Evolutionary conservation across 768 basidiomycete genomes (phyloP).

Genomic region (Xanthoconium purpureum): DNA sequence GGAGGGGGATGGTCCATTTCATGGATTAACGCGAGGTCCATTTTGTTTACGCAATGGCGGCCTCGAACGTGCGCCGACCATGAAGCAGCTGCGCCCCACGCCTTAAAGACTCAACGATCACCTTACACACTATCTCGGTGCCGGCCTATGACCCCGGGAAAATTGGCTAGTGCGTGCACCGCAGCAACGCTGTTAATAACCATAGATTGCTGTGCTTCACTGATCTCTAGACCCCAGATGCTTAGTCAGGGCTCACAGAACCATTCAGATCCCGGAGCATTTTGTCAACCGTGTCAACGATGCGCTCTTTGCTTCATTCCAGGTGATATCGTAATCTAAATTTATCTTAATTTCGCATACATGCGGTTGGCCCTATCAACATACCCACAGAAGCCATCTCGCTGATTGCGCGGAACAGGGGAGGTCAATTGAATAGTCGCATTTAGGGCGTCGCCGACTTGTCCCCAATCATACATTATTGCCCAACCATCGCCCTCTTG

Average conservation of each 20-base stretch:
- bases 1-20: conserved; percentile 9
- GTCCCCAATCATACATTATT: conserved; percentile 26
- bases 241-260: conserved; percentile 8
- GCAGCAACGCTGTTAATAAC: conserved; percentile 17
- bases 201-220: conserved; percentile 12
- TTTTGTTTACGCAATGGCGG: conserved; percentile 18
- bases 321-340: conserved; percentile 12
- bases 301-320: neutral
- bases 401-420: conserved; percentile 21
- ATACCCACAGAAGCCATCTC: conserved; percentile 12
- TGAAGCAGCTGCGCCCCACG: conserved; percentile 6
- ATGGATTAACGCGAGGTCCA: conserved; percentile 17
- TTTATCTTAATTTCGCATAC: conserved; percentile 14
- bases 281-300: conserved; percentile 12
- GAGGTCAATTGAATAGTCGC: conserved; percentile 11
- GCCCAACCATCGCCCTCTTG: conserved; percentile 13
- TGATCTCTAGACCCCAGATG: conserved; percentile 8
- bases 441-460: conserved; percentile 24
- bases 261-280: conserved; percentile 6
- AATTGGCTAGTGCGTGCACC: conserved; percentile 9
- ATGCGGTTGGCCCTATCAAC: conserved; percentile 7
- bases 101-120: neutral
- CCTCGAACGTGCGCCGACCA: conserved; percentile 10
- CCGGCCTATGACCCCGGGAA: conserved; percentile 18
- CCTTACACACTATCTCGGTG: conserved; percentile 22